Evolutionary conservation across 2,329 filamentous ascomycete genomes (phyloP).

Genomic region (Botrytis pseudocinerea): DNA sequence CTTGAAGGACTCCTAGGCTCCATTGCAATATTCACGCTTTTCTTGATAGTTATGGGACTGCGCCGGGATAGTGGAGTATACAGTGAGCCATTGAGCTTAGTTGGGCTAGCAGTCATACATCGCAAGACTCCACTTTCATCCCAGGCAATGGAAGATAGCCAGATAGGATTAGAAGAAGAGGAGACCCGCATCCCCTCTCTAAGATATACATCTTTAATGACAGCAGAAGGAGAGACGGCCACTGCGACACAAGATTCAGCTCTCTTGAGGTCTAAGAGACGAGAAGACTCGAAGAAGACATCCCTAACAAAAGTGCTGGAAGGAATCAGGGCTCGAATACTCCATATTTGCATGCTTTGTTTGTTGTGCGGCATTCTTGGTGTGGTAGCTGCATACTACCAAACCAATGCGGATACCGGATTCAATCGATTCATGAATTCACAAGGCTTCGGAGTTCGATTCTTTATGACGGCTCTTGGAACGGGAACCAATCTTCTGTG

Average conservation of each 20-base stretch:
- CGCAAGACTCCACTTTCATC: background rate
- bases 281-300: background rate
- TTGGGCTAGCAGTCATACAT: background rate
- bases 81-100: conserved; percentile 5
- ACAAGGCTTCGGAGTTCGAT: conserved; percentile 46
- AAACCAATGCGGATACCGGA: conserved; percentile 33
- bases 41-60: background rate
- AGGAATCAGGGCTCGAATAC: background rate
- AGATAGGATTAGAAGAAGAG: too few relatives aligned
- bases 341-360: background rate
- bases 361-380: background rate
- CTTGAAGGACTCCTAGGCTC: background rate
- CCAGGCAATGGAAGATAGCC: background rate
- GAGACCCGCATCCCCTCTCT: background rate
- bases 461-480: conserved; percentile 46
- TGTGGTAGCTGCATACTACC: conserved; percentile 1
- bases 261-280: background rate
- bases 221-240: background rate
- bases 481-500: conserved; percentile 46
- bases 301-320: background rate
- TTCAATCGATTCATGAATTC: conserved; percentile 46
- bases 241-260: background rate
- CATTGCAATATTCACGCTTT: background rate
- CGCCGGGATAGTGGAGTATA: background rate
- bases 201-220: background rate